Base-by-base conservation (phyloP, 1,284 basidiomycete genomes). In the Trichosporon inkin region DNA sequence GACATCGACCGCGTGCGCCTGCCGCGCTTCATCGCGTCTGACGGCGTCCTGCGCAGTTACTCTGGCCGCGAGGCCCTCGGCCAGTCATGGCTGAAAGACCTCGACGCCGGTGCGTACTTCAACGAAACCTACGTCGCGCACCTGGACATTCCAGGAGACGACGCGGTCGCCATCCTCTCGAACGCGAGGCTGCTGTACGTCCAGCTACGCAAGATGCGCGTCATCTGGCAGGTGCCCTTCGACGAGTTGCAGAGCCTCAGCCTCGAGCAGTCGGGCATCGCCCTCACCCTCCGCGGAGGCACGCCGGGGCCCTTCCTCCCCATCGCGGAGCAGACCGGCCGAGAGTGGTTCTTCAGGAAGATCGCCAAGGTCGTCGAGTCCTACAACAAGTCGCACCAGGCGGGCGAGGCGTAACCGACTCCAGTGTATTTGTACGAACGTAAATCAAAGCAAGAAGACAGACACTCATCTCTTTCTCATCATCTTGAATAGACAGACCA, bases 11-110 rank as follows among this genome's bases (percentile, higher is more conserved):
- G 94, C 17, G 85, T 90, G 22, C 84, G 96, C 68, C 78, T 92
- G 83, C 95, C 96, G 28, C 85, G 96, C 56, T 89, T 89, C 68
- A 85, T 93, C 47, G 87, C 93, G 13, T 80, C 85, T 6, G 94
- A 97, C 74, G 89, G 88, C 16, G 89, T 97, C 19, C 79, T 97
- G 37, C 82, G 86, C 66, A 93, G 88, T 85, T 93, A 0, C 79
- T 89, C 88, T 54, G 83, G 85, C 34, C 86, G 92, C 8, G 94
- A 97, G 75, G 92, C 95, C 0, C 80, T 92, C 3, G 96, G 96
- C 6, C 96, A 99, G 76, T 92, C 88, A 70, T 99, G 96, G 96
- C 87, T 99, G 82, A 83, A 84, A 73, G 94, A 96, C 71, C 80
- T 98, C 22, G 69, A 71, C 32, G 63, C 67, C 1, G 94, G 94